Percentiles rank a stretch among this genome's conserved stretches.
These are phyloP conservation scores for Tylopilus subfusipes DNA, from an alignment of 768 basidiomycete genomes.

Conservation along the genomic window DNA sequence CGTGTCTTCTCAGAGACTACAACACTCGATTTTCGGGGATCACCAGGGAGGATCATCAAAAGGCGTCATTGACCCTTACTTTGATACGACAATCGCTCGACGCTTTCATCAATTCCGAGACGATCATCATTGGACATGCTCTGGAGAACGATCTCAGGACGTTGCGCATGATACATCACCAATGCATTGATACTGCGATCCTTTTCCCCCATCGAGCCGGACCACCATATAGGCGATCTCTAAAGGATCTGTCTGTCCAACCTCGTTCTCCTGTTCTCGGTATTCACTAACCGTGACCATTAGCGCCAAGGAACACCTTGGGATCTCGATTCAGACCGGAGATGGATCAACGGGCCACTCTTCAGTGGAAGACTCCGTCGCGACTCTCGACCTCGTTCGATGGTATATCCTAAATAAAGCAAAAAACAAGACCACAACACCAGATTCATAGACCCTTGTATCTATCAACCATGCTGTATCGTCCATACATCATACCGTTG, in stretches of 20 bases:
- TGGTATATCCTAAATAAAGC: constrained; percentile 71
- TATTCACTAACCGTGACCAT: constrained; percentile 8
- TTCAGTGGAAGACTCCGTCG: constrained; percentile 84
- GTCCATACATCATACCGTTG: not conserved
- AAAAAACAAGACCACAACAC: constrained; percentile 28
- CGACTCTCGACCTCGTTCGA: constrained; percentile 83
- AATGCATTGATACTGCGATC: constrained; percentile 82
- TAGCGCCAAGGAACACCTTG: constrained; percentile 81
- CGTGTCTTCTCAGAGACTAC: constrained; percentile 58
- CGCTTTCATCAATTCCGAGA: constrained; percentile 67
- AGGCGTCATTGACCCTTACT: constrained; percentile 63
- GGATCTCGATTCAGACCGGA: constrained; percentile 77
- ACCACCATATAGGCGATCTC: constrained; percentile 67
- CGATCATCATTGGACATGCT: constrained; percentile 86
- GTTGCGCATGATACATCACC: constrained; percentile 80
- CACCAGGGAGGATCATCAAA: constrained; percentile 51
- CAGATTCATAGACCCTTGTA: constrained; percentile 11
- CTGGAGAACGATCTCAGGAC: constrained; percentile 94
- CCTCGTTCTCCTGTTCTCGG: not conserved
- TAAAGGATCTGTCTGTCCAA: constrained; percentile 71
- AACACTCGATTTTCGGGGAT: constrained; percentile 92
- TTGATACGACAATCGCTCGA: constrained; percentile 68
- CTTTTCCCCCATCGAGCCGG: constrained; percentile 86
- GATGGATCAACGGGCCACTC: constrained; percentile 78
- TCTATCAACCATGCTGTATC: not conserved